Evolutionary conservation across 345 rosid species (phyloP), one percentile per base, ranked within the genome.

Genomic region (Durio zibethinus): DNA sequence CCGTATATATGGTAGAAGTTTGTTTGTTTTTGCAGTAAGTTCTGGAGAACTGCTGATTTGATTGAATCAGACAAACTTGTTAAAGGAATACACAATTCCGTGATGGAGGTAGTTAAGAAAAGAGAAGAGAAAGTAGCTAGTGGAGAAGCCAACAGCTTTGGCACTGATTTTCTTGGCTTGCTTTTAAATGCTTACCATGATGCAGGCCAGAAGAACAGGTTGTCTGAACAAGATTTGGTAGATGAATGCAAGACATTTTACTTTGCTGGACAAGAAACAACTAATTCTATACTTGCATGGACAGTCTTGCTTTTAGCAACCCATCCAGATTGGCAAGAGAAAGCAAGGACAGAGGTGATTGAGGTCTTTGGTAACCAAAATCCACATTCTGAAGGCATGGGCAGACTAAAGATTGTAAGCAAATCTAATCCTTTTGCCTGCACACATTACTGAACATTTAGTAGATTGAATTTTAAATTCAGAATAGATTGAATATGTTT

Each of bases 301-400:
- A 74, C 82, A 0, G 8, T 80, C 76, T 52, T 85, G 42, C 92
- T 89, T 79, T 77, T 87, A 4, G 91, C 87, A 27, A 67, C 74
- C 36, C 75, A 81, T 63, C n/a, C 76, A 11, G 83, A 85, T 6
- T 86, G 88, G 89, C 91, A 86, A 43, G 88, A 85, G 4, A 79
- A 80, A 68, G 89, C 77, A 11, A 83, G 87, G 52, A 43, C 56
- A 12, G 85, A 85, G 47, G 87, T 85, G 57, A 52, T 82, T 29
- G 40, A 76, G 2, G 18, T 77, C 27, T 76, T 84, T 42, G 86
- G 83, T 56, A 77, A 76, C 10, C 62, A 23, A 74, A 47, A 71
- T 65, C 68, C 52, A 10, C 12, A 52, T 62, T 27, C 76, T 10
- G 73, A 75, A 66, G 56, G 57, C 23, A 69, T 69, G 8, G 12